phyloP scores from a whole-genome alignment of 306 rosid genomes.

The Malus orientalis region DNA sequence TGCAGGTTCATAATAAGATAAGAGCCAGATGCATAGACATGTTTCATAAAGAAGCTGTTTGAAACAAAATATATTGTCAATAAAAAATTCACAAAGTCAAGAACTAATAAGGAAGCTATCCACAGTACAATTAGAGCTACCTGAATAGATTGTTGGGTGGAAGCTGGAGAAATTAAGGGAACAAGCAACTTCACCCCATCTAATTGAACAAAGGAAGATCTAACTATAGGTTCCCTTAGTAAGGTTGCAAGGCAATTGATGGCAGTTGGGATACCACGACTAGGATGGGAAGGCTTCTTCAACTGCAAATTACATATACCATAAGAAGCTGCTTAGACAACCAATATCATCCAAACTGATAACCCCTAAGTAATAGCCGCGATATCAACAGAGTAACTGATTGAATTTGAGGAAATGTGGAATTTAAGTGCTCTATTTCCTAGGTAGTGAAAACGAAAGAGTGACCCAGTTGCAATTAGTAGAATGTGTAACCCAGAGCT shows the following conservation, averaged over 20 bases:
- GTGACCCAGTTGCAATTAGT: not conserved
- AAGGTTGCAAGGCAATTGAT: constrained; percentile 76
- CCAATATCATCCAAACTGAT: not conserved
- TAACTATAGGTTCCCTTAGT: constrained; percentile 84
- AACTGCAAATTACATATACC: constrained; percentile 40
- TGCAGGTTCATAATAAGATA: constrained; percentile 93
- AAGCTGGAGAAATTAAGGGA: constrained; percentile 90
- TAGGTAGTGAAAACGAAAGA: not conserved
- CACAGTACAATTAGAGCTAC: constrained; percentile 30
- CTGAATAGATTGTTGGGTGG: constrained; percentile 96
- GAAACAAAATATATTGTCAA: constrained; percentile 26
- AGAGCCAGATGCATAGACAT: constrained; percentile 89
- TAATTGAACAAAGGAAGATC: constrained; percentile 78
- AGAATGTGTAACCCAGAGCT: not conserved
- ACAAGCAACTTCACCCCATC: constrained; percentile 91
- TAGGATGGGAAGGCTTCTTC: constrained; percentile 88
- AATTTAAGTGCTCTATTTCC: not conserved
- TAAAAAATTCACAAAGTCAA: not conserved
- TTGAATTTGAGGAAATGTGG: not conserved
- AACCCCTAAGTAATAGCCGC: not conserved
- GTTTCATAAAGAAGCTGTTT: constrained; percentile 92
- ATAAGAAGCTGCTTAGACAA: not conserved
- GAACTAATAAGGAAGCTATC: not conserved
- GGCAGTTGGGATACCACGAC: constrained; percentile 69
- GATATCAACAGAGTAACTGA: not conserved